Evolutionary conservation across 2,329 filamentous ascomycete genomes (phyloP).

Genomic region (Echinosphaeria canescens): DNA sequence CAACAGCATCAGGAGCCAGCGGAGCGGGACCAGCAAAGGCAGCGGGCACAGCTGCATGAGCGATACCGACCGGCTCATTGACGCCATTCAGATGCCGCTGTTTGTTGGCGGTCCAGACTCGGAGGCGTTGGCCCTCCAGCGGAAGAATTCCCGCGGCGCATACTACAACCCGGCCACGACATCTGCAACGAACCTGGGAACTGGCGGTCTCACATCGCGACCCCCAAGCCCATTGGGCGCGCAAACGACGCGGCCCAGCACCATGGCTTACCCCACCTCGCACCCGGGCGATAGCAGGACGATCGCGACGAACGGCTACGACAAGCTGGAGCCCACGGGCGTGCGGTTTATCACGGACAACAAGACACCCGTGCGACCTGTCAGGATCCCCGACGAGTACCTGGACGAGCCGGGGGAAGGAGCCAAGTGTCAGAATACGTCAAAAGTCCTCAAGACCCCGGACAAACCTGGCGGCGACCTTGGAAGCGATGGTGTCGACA

Average conservation of each 20-base stretch:
- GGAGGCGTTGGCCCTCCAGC: constrained; percentile 2
- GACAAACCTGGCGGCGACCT: too few species aligned
- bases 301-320: not conserved
- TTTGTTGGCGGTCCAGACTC: constrained; percentile 11
- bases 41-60: constrained; percentile 27
- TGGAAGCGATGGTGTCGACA: too few species aligned
- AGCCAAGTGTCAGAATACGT: constrained; percentile 11
- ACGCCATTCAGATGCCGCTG: constrained; percentile 44
- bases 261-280: constrained; percentile 3
- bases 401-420: constrained; percentile 10
- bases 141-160: constrained; percentile 2
- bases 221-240: too few species aligned
- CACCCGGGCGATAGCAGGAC: constrained; percentile 2
- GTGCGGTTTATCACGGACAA: constrained; percentile 17
- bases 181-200: too few species aligned
- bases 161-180: constrained; percentile 2
- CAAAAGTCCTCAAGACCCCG: constrained; percentile 16
- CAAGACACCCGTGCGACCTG: constrained; percentile 21
- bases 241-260: constrained; percentile 1
- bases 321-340: constrained; percentile 9
- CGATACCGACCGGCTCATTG: constrained; percentile 49
- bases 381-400: constrained; percentile 26
- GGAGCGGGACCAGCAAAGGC: constrained; percentile 22
- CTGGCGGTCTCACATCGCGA: too few species aligned
- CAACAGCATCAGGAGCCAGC: constrained; percentile 16